Evolutionary conservation across 2,329 filamentous ascomycete genomes (phyloP).

Genomic region (Lachnellula subtilissima): DNA sequence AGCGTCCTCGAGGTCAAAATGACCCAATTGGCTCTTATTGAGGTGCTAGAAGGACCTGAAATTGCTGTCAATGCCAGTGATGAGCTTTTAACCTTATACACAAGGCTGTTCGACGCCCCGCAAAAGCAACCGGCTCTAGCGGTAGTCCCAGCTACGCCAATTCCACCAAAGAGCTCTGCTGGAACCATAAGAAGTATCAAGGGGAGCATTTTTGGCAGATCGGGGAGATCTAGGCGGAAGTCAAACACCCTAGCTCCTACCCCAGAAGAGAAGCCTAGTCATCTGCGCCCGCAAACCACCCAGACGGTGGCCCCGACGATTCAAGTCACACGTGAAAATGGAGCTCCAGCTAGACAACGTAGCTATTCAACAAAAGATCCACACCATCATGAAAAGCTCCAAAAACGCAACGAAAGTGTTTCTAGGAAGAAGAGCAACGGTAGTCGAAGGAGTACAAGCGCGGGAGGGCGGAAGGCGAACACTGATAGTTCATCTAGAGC

Average conservation of each 20-base stretch:
- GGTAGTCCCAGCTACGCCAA: constrained; percentile 32
- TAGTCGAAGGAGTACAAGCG: constrained; percentile 47
- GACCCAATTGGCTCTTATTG: constrained; percentile 81
- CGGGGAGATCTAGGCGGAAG: constrained; percentile 39
- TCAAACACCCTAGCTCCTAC: constrained; percentile 36
- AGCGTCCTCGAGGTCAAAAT: constrained; percentile 91
- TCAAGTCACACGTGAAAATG: constrained; percentile 67
- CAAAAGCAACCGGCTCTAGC: constrained; percentile 32
- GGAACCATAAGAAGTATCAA: constrained; percentile 66
- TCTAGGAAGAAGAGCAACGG: constrained; percentile 39
- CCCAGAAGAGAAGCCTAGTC: constrained; percentile 30
- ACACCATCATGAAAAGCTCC: constrained; percentile 33
- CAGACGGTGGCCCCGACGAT: constrained; percentile 56
- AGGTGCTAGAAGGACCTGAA: constrained; percentile 77
- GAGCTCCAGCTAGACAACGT: constrained; percentile 34
- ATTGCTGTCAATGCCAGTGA: constrained; percentile 84
- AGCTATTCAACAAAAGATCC: constrained; percentile 19
- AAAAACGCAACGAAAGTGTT: constrained; percentile 34
- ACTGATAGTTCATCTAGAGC: constrained; percentile 33
- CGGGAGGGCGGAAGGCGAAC: constrained; percentile 41
- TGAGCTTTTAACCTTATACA: constrained; percentile 78
- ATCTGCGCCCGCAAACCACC: constrained; percentile 28
- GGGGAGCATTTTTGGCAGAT: constrained; percentile 73
- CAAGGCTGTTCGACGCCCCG: constrained; percentile 69
- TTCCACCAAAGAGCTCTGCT: constrained; percentile 62